Conservation (phyloP, 148 eudicot genomes). For the Vaccinium corymbosum region DNA sequence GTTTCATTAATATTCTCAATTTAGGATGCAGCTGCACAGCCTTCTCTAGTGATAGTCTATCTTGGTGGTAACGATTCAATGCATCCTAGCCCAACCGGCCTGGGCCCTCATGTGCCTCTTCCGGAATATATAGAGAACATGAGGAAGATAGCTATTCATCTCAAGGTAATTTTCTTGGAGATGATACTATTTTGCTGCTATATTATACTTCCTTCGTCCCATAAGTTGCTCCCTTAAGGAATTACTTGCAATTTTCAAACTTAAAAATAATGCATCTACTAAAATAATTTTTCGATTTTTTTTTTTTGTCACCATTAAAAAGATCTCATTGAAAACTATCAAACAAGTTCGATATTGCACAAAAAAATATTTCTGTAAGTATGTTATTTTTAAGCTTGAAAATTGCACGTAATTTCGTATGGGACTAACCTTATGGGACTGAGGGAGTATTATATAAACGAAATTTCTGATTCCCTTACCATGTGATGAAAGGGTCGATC, state of each 20-base stretch:
- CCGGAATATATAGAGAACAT: slow-evolving; percentile 58
- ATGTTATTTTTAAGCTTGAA: no score
- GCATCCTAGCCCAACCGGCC: slow-evolving; percentile 40
- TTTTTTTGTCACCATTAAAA: no score
- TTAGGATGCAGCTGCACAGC: slow-evolving; percentile 50
- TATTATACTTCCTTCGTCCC: not conserved
- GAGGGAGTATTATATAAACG: not conserved
- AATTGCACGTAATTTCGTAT: no score
- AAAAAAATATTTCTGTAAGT: no score
- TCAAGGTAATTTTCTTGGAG: slow-evolving; percentile 35
- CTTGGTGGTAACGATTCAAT: slow-evolving; percentile 67
- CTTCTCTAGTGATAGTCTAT: slow-evolving; percentile 59
- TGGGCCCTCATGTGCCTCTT: slow-evolving; percentile 66
- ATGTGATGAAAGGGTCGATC: not conserved
- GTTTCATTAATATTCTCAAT: not conserved
- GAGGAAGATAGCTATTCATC: slow-evolving; percentile 53
- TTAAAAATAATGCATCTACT: no score
- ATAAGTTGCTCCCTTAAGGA: no score
- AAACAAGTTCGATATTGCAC: no score
- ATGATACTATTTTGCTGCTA: not conserved
- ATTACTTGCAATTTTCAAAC: no score
- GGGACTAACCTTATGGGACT: no score
- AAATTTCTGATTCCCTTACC: not conserved
- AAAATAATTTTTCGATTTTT: no score
- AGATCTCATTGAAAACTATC: no score